phyloP scores from a whole-genome alignment of 202 grass and related monocot species.

The Setaria italica region DNA sequence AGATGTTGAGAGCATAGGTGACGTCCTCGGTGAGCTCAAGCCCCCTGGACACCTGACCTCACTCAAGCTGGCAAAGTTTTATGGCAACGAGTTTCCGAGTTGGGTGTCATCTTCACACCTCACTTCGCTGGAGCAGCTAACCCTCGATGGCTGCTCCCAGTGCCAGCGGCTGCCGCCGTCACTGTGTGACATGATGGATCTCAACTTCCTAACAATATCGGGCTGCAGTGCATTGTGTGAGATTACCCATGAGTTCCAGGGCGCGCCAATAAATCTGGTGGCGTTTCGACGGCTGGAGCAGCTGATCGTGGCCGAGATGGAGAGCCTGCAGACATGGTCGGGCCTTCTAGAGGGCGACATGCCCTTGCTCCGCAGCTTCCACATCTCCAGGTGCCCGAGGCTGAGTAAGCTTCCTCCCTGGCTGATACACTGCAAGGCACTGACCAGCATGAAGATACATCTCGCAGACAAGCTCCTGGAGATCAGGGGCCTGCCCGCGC shows the following conservation, averaged over 20 bases:
- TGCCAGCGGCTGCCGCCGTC: conserved; percentile 25
- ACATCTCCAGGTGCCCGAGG: conserved; percentile 25
- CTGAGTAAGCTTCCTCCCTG: conserved; percentile 44
- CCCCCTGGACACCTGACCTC: conserved; percentile 40
- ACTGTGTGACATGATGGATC: neutral
- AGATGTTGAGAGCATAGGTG: conserved; percentile 30
- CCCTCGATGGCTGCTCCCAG: conserved; percentile 27
- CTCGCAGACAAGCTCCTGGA: neutral
- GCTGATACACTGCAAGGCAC: neutral
- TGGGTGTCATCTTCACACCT: conserved; percentile 46
- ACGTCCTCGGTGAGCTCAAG: conserved; percentile 38
- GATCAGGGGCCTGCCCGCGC: conserved; percentile 13
- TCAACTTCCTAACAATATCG: neutral
- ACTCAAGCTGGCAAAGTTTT: conserved; percentile 43
- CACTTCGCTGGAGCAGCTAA: conserved; percentile 32
- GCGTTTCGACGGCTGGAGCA: neutral
- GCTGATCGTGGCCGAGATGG: neutral
- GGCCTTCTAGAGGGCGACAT: neutral
- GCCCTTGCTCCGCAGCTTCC: conserved; percentile 42
- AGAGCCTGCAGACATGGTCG: neutral
- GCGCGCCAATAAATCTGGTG: neutral
- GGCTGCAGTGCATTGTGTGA: neutral
- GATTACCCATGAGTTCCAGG: neutral
- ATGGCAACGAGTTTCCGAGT: conserved; percentile 34
- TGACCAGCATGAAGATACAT: neutral